Evolutionary conservation across 495 filamentous ascomycete species (phyloP).

Genomic region (Saxispiralis lemnorum): DNA sequence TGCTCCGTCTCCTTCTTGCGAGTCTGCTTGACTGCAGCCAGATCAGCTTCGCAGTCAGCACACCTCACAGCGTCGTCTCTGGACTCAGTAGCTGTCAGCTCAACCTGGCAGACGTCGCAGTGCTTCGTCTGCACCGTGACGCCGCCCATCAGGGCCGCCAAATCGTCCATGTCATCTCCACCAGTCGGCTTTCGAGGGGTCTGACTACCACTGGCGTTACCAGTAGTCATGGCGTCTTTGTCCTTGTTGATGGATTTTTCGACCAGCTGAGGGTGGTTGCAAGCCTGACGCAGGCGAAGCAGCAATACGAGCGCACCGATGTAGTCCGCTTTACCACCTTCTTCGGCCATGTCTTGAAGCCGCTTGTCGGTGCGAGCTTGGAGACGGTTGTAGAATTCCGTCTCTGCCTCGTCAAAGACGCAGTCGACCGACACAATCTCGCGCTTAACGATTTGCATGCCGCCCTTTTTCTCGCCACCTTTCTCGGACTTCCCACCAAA

Average conservation of each 20-base stretch:
- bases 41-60: conserved; percentile 51
- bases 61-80: conserved; percentile 46
- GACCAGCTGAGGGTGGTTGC: conserved; percentile 80
- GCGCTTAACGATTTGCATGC: conserved; percentile 73
- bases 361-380: conserved; percentile 70
- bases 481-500: conserved; percentile 40
- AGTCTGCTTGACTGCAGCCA: conserved; percentile 25
- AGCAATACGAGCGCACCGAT: conserved; percentile 74
- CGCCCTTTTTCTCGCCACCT: conserved; percentile 28
- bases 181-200: conserved; percentile 31
- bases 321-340: conserved; percentile 51
- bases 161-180: conserved; percentile 45
- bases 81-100: conserved; percentile 42
- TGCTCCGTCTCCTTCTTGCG: conserved; percentile 30
- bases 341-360: conserved; percentile 87
- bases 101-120: conserved; percentile 73
- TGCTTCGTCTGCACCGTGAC: conserved; percentile 64
- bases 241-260: conserved; percentile 72
- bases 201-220: conserved; percentile 26
- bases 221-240: conserved; percentile 61
- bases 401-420: conserved; percentile 63
- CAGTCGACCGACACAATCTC: conserved; percentile 66
- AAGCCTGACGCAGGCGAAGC: conserved; percentile 74
- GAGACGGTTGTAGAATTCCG: conserved; percentile 66
- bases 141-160: conserved; percentile 71